Evolutionary conservation across 1,284 basidiomycete genomes (phyloP), one percentile per base, ranked within the genome.

Genomic region (Boletus sp.): DNA sequence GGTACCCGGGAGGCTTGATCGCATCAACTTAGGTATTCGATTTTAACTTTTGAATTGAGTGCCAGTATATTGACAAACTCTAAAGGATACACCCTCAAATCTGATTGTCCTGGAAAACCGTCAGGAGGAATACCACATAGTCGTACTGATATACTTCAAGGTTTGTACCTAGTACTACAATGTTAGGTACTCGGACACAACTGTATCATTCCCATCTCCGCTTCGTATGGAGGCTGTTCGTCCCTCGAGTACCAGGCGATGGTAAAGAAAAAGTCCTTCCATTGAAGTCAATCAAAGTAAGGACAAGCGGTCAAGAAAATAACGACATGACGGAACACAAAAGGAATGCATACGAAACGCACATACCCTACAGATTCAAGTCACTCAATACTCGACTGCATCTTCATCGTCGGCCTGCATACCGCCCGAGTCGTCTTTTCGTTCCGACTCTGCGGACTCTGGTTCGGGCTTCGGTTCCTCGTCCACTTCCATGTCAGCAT

Each of bases 361-460:
- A 70, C 65, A 68, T 71, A 66, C 62, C 68, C 68, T 59, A 62
- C 61, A 29, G 22, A 56, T 51, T 47, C 41, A 55, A 39, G 45
- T 51, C 37, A 41, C 31, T 73, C 56, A 84, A 68, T 85, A 84
- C 73, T 84, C 83, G 53, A 84, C 82, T 27, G 83, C 83, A 65
- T 85, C 83, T 62, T 84, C 83, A 51, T 84, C 83, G 55, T 84
- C 81, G 50, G 78, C 79, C 48, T 72, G 77, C 67, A 76, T 75
- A 36, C 72, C 69, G 46, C 73, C 70, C 24, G 74, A 63, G 58
- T 74, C 73, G 44, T 76, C 80, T 71, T 80, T 79, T 37, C 77
- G 69, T 52, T 76, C 71, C 12, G 74, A 64, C 55, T 82, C 82
- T 41, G 68, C 63, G 49, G 68, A 65, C 49, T 77, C 72, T 0